Conservation (phyloP, 805 yeast species). For the Candida manassasensis region DNA sequence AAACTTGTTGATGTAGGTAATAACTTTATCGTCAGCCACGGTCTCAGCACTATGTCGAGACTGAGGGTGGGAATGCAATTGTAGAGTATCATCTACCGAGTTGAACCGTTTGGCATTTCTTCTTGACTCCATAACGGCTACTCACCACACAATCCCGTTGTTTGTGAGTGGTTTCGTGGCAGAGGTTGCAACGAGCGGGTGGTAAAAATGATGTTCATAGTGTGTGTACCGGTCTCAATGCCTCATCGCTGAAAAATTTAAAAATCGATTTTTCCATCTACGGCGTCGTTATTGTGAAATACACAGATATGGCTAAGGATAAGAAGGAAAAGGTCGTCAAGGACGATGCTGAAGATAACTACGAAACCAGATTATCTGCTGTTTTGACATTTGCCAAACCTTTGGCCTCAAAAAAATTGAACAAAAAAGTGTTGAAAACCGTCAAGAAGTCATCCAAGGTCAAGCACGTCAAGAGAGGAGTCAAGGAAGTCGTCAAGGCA, state of each 20-base stretch:
- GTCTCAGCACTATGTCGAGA: neutral
- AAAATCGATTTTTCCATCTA: neutral
- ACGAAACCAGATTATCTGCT: conserved; percentile 88
- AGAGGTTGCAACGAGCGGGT: too few species aligned
- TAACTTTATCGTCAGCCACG: conserved; percentile 6
- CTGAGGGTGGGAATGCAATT: neutral
- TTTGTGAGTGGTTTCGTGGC: neutral
- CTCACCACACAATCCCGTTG: neutral
- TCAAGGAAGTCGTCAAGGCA: conserved; percentile 97
- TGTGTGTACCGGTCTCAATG: neutral
- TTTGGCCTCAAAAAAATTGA: conserved; percentile 90
- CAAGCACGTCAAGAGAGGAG: conserved; percentile 97
- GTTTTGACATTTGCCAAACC: conserved; percentile 91
- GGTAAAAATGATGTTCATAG: too few species aligned
- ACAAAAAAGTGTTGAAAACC: conserved; percentile 91
- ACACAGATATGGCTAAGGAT: conserved; percentile 24
- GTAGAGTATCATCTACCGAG: conserved; percentile 2
- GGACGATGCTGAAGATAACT: conserved; percentile 63
- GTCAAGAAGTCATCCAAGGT: conserved; percentile 98
- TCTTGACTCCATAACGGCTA: neutral
- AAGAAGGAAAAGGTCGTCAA: conserved; percentile 44
- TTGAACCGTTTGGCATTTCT: conserved; percentile 1
- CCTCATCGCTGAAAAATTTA: neutral
- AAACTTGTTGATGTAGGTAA: conserved; percentile 1
- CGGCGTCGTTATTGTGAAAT: too few species aligned